Conservation (phyloP, 192 early-diverging fungal genomes). For the Coemansia aciculifera region DNA sequence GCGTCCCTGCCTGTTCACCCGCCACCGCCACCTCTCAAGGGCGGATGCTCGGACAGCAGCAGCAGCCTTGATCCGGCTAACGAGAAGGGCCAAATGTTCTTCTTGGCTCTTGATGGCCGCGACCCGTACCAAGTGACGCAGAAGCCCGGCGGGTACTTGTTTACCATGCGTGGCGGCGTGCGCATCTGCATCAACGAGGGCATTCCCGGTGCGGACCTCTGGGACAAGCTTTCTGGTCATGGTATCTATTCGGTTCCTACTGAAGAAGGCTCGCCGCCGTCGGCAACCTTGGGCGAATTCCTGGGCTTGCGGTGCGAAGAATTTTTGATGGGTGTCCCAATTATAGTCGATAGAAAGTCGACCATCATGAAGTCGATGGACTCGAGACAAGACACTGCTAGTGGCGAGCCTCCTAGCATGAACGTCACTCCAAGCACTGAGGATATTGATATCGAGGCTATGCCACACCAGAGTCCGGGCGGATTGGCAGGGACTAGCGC, state of each 20-base stretch:
- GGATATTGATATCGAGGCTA: conserved; percentile 9
- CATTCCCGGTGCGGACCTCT: conserved; percentile 45
- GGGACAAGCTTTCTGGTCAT: conserved; percentile 41
- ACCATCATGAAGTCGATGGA: conserved; percentile 34
- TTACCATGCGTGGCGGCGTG: conserved; percentile 55
- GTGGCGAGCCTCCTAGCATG: not conserved
- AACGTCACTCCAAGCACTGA: conserved; percentile 10
- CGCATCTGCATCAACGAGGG: conserved; percentile 53
- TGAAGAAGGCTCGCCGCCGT: conserved; percentile 32
- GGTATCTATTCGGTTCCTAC: conserved; percentile 50
- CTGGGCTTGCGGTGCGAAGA: conserved; percentile 49
- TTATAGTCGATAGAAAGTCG: conserved; percentile 45
- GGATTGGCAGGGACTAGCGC: not conserved
- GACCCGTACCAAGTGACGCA: conserved; percentile 53
- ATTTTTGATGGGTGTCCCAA: conserved; percentile 56
- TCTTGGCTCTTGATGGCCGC: conserved; percentile 50
- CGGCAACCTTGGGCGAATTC: conserved; percentile 45
- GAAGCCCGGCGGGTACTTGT: conserved; percentile 50
- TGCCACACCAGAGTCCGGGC: conserved; percentile 1
- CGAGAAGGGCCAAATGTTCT: conserved; percentile 53
- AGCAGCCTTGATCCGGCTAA: not conserved
- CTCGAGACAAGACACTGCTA: conserved; percentile 7
- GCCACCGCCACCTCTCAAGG: not conserved
- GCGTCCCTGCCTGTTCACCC: not conserved
- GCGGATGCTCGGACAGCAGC: not conserved